Percentiles rank a stretch among this genome's conserved stretches.
Conservation (phyloP, 2,329 filamentous ascomycete genomes). For the Talaromyces marneffei region DNA sequence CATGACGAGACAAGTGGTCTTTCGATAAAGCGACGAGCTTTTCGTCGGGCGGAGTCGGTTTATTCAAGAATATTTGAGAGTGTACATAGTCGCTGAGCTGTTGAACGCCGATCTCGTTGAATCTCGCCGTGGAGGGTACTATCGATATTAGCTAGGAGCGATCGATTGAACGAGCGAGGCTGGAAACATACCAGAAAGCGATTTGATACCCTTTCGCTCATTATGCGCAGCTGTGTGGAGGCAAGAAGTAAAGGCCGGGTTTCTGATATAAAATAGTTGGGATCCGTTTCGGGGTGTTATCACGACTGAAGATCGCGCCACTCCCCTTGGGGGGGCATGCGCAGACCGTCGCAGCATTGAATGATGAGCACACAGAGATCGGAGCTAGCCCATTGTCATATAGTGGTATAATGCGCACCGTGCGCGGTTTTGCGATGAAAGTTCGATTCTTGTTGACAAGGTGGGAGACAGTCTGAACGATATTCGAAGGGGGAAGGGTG, state of each 20-base stretch:
- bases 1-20: constrained; percentile 78
- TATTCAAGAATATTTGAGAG: constrained; percentile 68
- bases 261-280: neutral
- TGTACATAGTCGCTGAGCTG: constrained; percentile 82
- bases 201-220: constrained; percentile 11
- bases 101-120: constrained; percentile 91
- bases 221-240: neutral
- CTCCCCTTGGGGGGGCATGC: constrained; percentile 12
- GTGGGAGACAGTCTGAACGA: neutral
- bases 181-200: constrained; percentile 26
- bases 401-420: neutral
- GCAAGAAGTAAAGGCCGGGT: neutral
- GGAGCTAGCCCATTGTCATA: constrained; percentile 5
- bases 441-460: neutral
- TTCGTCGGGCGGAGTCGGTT: constrained; percentile 50
- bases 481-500: neutral
- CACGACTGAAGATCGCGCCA: constrained; percentile 7
- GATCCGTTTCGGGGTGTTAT: neutral
- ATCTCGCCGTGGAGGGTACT: constrained; percentile 55
- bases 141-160: neutral
- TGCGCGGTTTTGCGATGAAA: neutral
- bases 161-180: neutral
- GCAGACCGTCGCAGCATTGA: constrained; percentile 12
- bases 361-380: neutral
- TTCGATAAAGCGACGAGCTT: constrained; percentile 73